Evolutionary conservation across 2,329 filamentous ascomycete genomes (phyloP).

Genomic region (Cadophora sp.): DNA sequence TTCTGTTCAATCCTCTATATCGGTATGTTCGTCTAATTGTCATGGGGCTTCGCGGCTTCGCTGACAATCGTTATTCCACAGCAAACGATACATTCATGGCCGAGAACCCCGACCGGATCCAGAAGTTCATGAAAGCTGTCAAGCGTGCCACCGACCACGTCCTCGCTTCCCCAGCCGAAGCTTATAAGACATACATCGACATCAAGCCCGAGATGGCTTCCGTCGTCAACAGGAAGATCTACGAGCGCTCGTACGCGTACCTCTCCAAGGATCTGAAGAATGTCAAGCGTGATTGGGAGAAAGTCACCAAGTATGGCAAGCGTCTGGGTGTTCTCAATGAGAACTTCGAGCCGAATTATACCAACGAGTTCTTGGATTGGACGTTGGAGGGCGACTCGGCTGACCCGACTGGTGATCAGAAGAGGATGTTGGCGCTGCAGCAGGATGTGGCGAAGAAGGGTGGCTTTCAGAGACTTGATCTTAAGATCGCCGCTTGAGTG

Average conservation of each 20-base stretch:
- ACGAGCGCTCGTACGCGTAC: conserved; percentile 79
- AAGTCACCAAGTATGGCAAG: conserved; percentile 80
- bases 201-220: conserved; percentile 76
- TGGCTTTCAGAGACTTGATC: conserved; percentile 63
- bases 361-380: conserved; percentile 75
- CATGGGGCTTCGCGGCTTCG: background rate
- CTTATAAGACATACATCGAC: conserved; percentile 73
- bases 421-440: conserved; percentile 74
- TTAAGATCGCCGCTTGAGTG: conserved; percentile 30
- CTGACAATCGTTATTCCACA: conserved; percentile 18
- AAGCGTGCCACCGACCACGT: conserved; percentile 79
- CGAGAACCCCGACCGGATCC: conserved; percentile 70
- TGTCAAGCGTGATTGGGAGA: conserved; percentile 75
- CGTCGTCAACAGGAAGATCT: conserved; percentile 77
- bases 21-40: conserved; percentile 49
- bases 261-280: conserved; percentile 79
- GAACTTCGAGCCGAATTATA: conserved; percentile 75
- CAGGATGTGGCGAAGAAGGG: conserved; percentile 68
- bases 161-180: conserved; percentile 64
- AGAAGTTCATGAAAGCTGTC: conserved; percentile 73
- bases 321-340: conserved; percentile 70
- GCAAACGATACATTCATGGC: conserved; percentile 71
- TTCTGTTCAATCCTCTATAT: conserved; percentile 86
- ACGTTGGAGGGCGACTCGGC: conserved; percentile 65
- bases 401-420: conserved; percentile 76